Base-by-base conservation (phyloP, 768 basidiomycete species). In the Boletus reticuloceps region DNA sequence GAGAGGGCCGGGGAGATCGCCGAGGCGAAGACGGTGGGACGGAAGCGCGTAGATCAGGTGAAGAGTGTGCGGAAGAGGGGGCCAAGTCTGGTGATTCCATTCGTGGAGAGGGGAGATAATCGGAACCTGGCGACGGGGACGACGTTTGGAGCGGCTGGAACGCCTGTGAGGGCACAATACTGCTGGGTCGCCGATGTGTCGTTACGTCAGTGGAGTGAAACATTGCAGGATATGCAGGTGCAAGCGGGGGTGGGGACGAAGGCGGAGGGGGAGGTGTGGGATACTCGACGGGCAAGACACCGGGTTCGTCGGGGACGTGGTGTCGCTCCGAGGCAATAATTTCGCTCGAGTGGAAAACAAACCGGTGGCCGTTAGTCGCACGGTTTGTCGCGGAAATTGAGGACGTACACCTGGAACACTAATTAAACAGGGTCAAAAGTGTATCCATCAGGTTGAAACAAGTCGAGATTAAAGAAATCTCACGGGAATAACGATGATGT, bases 321-420 rank as follows among this genome's bases (percentile, higher is more conserved):
- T 79, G 77, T 41, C 89, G 81, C 64, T 88, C 86, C 27, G 79
- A 79, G 10, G 82, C 81, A 25, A 70, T 60, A 50, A 91, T 82
- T 69, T 87, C 86, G 58, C 69, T 79, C 39, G 86, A 86, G 74
- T 93, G 89, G 69, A 93, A 94, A 36, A 94, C 91, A 69, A 89
- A 94, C 31, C 89, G 83, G 68, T 92, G 90, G 10, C 89, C 89
- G 69, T 92, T 93, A 22, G 90, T 90, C 9, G 83, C 77, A 55
- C 88, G 82, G 68, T 87, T 86, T 17, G 80, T 82, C 6, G 78
- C 78, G 46, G 80, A 78, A 49, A 85, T 83, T 3, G 87, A 86
- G 16, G 84, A 82, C 17, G 86, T 91, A 71, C 91, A 94, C 45
- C 84, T 83, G 17, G 75, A 61, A 67, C 91, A 94, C 79, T 82